Conservation (phyloP, 2,329 filamentous ascomycete genomes). For the Pyricularia sp. region DNA sequence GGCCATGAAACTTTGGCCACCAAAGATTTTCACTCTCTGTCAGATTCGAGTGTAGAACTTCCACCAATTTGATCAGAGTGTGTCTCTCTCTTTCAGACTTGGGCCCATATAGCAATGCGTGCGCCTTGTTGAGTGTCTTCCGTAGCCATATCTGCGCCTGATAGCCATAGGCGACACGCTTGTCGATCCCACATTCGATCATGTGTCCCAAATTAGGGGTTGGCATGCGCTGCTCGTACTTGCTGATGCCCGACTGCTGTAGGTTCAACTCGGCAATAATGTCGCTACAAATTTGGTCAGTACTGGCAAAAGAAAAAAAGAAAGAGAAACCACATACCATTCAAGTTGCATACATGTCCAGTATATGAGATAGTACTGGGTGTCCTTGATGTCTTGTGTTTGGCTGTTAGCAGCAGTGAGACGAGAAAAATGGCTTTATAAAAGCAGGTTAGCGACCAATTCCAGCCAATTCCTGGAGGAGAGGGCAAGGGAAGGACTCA, state of each 20-base stretch:
- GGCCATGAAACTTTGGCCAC: no score
- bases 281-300: slow-evolving; percentile 64
- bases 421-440: slow-evolving; percentile 31
- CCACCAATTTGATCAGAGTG: no score
- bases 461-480: background rate
- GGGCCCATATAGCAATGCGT: no score
- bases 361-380: slow-evolving; percentile 66
- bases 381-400: slow-evolving; percentile 26
- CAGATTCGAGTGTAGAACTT: no score
- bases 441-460: background rate
- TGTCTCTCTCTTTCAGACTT: no score
- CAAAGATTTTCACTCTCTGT: no score
- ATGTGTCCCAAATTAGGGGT: no score
- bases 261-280: slow-evolving; percentile 79
- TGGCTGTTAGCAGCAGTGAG: slow-evolving; percentile 14
- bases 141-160: no score
- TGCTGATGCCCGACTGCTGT: slow-evolving; percentile 27
- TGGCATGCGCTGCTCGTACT: no score
- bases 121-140: no score
- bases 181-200: no score
- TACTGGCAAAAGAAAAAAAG: slow-evolving; percentile 93
- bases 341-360: slow-evolving; percentile 94
- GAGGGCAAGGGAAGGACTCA: slow-evolving; percentile 29
- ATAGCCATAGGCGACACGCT: no score
- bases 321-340: slow-evolving; percentile 65